Percentiles rank a stretch among this genome's conserved stretches.
phyloP scores from a whole-genome alignment of 2,329 filamentous ascomycete genomes.

The Cytospora paraplurivora region DNA sequence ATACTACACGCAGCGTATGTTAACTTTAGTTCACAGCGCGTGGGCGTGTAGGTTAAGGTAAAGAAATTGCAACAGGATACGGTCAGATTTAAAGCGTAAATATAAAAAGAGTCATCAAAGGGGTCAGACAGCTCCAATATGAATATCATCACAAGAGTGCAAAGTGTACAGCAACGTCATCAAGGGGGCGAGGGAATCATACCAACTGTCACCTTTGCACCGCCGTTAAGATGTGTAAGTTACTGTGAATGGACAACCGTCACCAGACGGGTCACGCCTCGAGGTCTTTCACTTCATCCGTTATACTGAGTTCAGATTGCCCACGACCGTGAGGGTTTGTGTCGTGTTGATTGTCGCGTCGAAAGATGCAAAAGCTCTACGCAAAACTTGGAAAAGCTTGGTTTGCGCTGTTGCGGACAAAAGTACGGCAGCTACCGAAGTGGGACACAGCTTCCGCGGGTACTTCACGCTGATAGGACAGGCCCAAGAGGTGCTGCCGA shows the following conservation, averaged over 20 bases:
- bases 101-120: slow-evolving; percentile 56
- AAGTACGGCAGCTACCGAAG: not conserved
- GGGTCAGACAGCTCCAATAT: slow-evolving; percentile 75
- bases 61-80: not conserved
- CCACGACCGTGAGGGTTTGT: slow-evolving; percentile 9
- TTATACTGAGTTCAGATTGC: not conserved
- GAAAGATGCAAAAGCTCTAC: not conserved
- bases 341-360: slow-evolving; percentile 14
- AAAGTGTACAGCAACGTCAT: not conserved
- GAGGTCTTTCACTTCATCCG: slow-evolving; percentile 27
- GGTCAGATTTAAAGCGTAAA: slow-evolving; percentile 39
- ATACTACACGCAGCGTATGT: slow-evolving; percentile 3
- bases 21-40: slow-evolving; percentile 7
- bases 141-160: slow-evolving; percentile 53
- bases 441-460: not conserved
- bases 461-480: not conserved
- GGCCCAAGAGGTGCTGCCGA: slow-evolving; percentile 7
- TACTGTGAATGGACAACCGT: slow-evolving; percentile 17
- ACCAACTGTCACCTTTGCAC: slow-evolving; percentile 11
- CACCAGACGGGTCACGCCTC: slow-evolving; percentile 25
- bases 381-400: not conserved
- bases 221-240: not conserved
- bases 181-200: not conserved
- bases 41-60: not conserved
- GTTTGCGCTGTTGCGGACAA: not conserved